Evolutionary conservation across 2,329 filamentous ascomycete species (phyloP), one percentile per base, ranked within the genome.

Genomic region (Myriangium duriaei): DNA sequence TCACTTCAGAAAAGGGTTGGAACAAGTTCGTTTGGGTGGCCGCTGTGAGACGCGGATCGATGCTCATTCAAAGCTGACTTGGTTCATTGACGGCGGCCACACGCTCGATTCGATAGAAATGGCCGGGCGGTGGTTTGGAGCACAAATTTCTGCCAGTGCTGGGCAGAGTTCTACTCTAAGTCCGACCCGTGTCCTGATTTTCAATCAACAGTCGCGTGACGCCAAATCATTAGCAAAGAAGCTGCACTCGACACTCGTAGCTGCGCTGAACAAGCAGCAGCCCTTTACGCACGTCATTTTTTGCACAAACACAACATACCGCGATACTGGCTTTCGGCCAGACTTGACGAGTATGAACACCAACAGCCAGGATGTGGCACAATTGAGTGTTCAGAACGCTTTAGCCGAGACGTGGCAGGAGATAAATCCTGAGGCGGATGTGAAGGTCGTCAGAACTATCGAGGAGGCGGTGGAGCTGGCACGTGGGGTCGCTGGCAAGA

Each of bases 121-220:
- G 30, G 81, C 81, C 9, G 83, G 76, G 3, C 67, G 66, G 47
- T 95, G 87, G 87, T 88, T 88, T 50, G 72, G 72, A 5, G 53
- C 57, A 31, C 57, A 49, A 44, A 60, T 53, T 26, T 46, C 47
- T n/a, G 7, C 19, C 18, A 12, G 21, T 26, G 7, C 7, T 7
- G 21, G 21, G 7, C n/a, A n/a, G n/a, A n/a, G 21, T 2, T 28
- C 58, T 31, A 55, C 57, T 9, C 51, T 57, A 4, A 49, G 57
- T 5, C 12, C 13, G 10, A 38, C 19, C 4, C 64, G 83, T 0
- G 65, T 80, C 41, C 63, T 96, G 32, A 70, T 96, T 33, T 96
- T 96, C 67, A 95, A 95, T 58, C 88, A 95, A 58, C 85, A 94
- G 53, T 85, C 84, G 7, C 74, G 86, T 19, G 78, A 94, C 51